Conservation (phyloP, 805 yeast species). For the Ogataea corticis region DNA sequence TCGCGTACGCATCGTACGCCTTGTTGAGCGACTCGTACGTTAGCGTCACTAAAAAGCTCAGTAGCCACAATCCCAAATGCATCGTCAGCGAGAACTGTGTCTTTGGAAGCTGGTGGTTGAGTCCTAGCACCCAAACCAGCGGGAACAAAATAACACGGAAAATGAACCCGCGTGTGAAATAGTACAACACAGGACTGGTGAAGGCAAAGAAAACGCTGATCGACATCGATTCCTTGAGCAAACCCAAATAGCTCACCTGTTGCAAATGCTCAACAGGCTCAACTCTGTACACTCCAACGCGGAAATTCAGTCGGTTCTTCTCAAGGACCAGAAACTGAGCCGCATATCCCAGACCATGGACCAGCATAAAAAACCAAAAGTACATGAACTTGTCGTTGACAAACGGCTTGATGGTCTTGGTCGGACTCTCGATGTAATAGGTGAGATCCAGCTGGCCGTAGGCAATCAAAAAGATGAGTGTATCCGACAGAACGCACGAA, state of each 20-base stretch:
- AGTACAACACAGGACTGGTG: slow-evolving; percentile 41
- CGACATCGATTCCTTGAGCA: slow-evolving; percentile 41
- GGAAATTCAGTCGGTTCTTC: slow-evolving; percentile 52
- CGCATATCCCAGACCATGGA: slow-evolving; percentile 47
- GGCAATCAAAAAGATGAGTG: slow-evolving; percentile 19
- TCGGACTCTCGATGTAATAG: slow-evolving; percentile 35
- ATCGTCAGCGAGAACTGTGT: slow-evolving; percentile 35
- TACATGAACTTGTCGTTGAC: slow-evolving; percentile 47
- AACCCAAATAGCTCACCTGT: slow-evolving; percentile 24
- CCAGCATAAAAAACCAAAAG: slow-evolving; percentile 47
- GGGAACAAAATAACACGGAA: slow-evolving; percentile 40
- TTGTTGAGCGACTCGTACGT: slow-evolving; percentile 59
- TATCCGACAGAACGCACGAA: slow-evolving; percentile 25
- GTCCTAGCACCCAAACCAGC: slow-evolving; percentile 34
- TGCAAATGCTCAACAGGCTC: slow-evolving; percentile 39
- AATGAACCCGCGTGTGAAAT: slow-evolving; percentile 41
- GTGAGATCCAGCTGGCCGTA: slow-evolving; percentile 26
- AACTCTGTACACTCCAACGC: slow-evolving; percentile 40
- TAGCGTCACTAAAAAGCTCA: slow-evolving; percentile 38
- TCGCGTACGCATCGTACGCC: slow-evolving; percentile 62
- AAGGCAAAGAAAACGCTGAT: slow-evolving; percentile 34
- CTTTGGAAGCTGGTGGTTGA: slow-evolving; percentile 44
- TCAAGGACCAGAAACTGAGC: slow-evolving; percentile 53
- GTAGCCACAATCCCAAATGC: slow-evolving; percentile 32
- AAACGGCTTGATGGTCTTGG: slow-evolving; percentile 42